Conservation (phyloP, 202 grass and related monocot species). For the Carex arenaria region DNA sequence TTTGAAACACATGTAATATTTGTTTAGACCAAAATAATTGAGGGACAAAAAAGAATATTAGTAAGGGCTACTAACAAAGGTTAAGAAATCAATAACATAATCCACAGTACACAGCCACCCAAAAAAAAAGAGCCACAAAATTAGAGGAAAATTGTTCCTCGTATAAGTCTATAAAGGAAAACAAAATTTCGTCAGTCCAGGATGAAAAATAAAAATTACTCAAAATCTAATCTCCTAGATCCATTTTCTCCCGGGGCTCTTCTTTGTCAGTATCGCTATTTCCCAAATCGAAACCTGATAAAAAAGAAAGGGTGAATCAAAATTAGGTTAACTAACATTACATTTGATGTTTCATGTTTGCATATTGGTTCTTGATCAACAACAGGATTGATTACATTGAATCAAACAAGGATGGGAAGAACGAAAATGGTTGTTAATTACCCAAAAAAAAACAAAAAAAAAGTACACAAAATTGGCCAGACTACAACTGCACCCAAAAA, state of each 20-base stretch:
- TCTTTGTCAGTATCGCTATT: constrained; percentile 5
- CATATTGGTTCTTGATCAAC: not conserved
- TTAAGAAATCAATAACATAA: constrained; percentile 20
- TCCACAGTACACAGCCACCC: constrained; percentile 8
- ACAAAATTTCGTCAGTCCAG: constrained; percentile 18
- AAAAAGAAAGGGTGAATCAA: not conserved
- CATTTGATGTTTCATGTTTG: not conserved
- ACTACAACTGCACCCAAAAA: not conserved
- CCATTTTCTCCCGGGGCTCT: not conserved
- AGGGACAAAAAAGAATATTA: not conserved
- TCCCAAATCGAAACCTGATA: not conserved
- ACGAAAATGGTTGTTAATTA: not conserved
- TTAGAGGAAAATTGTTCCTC: constrained; percentile 27
- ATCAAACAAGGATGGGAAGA: not conserved
- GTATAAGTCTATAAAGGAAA: constrained; percentile 34
- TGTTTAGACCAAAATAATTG: not conserved
- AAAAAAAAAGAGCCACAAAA: constrained; percentile 2
- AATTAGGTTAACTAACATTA: not conserved
- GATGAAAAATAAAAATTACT: constrained; percentile 6
- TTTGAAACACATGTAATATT: not conserved
- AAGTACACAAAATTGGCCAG: not conserved
- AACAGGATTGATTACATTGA: not conserved
- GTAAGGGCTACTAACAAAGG: not conserved
- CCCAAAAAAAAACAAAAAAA: not conserved
- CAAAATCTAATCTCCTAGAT: constrained; percentile 26